Conservation (phyloP, 768 basidiomycete species). For the Russula griseocarnosa region DNA sequence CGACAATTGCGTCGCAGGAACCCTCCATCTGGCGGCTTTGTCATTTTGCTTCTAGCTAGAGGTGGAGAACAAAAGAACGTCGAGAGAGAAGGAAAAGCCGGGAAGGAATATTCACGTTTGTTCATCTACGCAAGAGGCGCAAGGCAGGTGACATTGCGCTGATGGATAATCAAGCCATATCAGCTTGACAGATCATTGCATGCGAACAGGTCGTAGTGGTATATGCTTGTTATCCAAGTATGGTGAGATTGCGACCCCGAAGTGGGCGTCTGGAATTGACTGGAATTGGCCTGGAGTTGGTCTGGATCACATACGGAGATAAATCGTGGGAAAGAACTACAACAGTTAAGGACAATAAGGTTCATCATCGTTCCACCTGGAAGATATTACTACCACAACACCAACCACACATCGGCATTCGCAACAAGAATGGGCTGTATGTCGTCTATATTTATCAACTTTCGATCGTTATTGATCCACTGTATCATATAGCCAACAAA, state of each 20-base stretch:
- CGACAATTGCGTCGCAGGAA: neutral
- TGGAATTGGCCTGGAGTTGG: too few relatives aligned
- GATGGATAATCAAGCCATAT: neutral
- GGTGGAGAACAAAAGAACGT: neutral
- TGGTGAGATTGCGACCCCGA: neutral
- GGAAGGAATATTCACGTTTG: neutral
- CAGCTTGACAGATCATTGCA: neutral
- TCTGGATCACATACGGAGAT: neutral
- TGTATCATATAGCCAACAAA: conserved; percentile 74
- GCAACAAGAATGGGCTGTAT: conserved; percentile 78
- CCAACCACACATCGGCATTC: conserved; percentile 46
- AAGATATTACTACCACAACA: neutral
- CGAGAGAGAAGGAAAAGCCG: neutral
- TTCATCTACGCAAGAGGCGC: neutral
- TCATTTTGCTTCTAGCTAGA: neutral
- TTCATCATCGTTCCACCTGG: neutral
- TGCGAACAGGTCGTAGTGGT: too few relatives aligned
- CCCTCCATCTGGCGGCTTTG: neutral
- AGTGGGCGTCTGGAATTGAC: too few relatives aligned
- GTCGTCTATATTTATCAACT: conserved; percentile 36
- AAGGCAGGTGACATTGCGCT: neutral
- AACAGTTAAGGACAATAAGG: conserved; percentile 33
- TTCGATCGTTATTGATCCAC: neutral
- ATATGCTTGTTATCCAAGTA: neutral
- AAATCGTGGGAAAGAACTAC: conserved; percentile 40